Evolutionary conservation across 176 grass and related monocot genomes (phyloP), one percentile per base, ranked within the genome.

Genomic region (Melocanna baccifera): DNA sequence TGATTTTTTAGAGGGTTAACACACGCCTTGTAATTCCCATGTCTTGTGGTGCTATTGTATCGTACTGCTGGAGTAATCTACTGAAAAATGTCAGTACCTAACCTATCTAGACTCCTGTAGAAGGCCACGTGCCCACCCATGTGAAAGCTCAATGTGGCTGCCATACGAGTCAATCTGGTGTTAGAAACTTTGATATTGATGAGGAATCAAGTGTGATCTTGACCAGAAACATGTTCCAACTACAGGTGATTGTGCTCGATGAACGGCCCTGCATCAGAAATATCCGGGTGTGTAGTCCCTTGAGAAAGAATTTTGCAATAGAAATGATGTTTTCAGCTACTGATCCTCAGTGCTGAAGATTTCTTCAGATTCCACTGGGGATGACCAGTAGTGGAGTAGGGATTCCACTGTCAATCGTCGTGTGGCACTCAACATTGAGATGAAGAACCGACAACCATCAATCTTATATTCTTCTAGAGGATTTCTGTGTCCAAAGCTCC

Each of bases 381-480:
- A 92, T 36, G 89, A 95, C 96, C 96, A 98, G 85, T 93, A 98
- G 68, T 85, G 87, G 70, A 98, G 76, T 25, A 98, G 77, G 42
- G 92, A 84, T 89, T 98, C 85, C 7, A 98, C 85, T 0, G 93
- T 93, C 72, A 95, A 85, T 71, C 89, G 71, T n/a, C 93, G 72
- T 0, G 93, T 98, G 69, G 93, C 89, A 71, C 91, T 90, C 81
- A 98, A 67, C 96, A 98, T 95, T 45, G 96, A 95, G 83, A 98
- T 98, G 83, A 95, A 98, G 87, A 98, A 98, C 26, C 93, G 81
- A 28, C 96, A 95, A 7, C 93, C 96, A 40, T 98, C 96, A 69
- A 98, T 98, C 82, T 94, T 98, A 78, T 98, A 98, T 46, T 98
- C 96, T 90, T 98, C 96, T 32, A 98, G 76, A 75, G 93, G 96